Evolutionary conservation across 805 yeast genomes (phyloP).

Genomic region (Schwanniomyces yamadae): DNA sequence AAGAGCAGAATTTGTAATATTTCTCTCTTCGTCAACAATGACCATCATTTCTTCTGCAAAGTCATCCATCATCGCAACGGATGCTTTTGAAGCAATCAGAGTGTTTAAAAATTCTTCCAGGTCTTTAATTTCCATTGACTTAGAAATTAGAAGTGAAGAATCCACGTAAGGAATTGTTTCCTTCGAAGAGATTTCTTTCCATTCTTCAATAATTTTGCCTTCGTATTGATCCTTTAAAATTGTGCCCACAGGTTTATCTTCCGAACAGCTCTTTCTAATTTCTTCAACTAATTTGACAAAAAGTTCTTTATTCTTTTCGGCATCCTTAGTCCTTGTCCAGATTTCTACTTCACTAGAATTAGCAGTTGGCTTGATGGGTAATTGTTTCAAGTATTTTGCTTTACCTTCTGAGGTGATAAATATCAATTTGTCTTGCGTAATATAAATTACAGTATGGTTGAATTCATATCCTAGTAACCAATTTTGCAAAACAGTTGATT

Average conservation of each 20-base stretch:
- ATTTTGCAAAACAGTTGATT: constrained; percentile 79
- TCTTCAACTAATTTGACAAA: constrained; percentile 57
- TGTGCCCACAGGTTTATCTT: constrained; percentile 54
- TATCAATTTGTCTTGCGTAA: constrained; percentile 57
- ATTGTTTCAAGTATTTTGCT: constrained; percentile 70
- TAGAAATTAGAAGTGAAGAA: constrained; percentile 50
- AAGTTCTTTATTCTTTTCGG: constrained; percentile 65
- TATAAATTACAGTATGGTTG: constrained; percentile 79
- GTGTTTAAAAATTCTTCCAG: constrained; percentile 67
- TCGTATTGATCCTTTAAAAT: constrained; percentile 72
- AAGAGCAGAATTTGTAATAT: constrained; percentile 68
- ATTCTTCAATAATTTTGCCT: constrained; percentile 83
- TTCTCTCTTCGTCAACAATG: constrained; percentile 81
- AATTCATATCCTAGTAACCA: constrained; percentile 96
- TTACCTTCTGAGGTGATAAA: constrained; percentile 82
- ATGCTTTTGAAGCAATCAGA: constrained; percentile 71
- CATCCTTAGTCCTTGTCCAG: constrained; percentile 79
- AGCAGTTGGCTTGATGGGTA: constrained; percentile 44
- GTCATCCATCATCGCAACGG: constrained; percentile 74
- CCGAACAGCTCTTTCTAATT: constrained; percentile 40
- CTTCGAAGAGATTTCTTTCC: constrained; percentile 49
- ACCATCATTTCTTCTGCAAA: constrained; percentile 87
- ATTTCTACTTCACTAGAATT: constrained; percentile 47
- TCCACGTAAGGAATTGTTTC: constrained; percentile 43
- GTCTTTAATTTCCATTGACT: constrained; percentile 71